Conservation (phyloP, 78 protist species). For the Tieghemostelium lacteum region DNA sequence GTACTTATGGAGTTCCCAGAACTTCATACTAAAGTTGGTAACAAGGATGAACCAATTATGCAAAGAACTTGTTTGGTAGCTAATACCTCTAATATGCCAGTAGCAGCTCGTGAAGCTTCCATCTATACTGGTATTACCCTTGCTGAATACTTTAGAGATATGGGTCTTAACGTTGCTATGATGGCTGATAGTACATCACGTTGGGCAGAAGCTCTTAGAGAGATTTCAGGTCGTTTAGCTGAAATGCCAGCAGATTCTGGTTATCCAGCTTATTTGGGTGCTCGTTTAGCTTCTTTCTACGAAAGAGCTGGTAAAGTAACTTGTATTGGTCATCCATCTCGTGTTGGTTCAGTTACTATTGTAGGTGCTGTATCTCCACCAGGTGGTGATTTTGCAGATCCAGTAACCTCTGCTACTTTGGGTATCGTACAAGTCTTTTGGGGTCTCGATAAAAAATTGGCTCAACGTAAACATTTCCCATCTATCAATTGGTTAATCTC, state of each 20-base stretch:
- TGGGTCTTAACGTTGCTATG: constrained; percentile 99
- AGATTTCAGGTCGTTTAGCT: constrained; percentile 99
- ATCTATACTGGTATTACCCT: constrained; percentile 99
- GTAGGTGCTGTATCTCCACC: constrained; percentile 99
- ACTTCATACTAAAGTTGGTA: constrained; percentile 80
- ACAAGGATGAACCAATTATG: constrained; percentile 97
- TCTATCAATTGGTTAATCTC: constrained; percentile 98
- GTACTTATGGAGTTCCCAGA: constrained; percentile 99
- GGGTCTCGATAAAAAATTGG: constrained; percentile 99
- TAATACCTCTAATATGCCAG: constrained; percentile 99
- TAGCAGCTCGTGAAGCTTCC: constrained; percentile 99
- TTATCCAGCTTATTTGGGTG: constrained; percentile 99
- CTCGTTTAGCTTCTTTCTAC: constrained; percentile 99
- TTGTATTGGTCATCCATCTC: constrained; percentile 97
- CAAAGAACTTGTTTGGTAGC: constrained; percentile 99
- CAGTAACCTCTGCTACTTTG: constrained; percentile 99
- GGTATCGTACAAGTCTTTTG: constrained; percentile 99
- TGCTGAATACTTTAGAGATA: constrained; percentile 99
- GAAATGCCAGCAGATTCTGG: constrained; percentile 99
- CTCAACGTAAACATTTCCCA: constrained; percentile 99
- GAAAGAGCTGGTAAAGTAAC: constrained; percentile 97
- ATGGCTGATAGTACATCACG: constrained; percentile 99
- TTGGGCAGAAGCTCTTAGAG: constrained; percentile 99
- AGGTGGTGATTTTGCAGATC: constrained; percentile 99
- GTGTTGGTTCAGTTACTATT: constrained; percentile 98